Evolutionary conservation across 805 yeast genomes (phyloP), one percentile per base, ranked within the genome.

Genomic region (Kodamaea nitidulidarum): DNA sequence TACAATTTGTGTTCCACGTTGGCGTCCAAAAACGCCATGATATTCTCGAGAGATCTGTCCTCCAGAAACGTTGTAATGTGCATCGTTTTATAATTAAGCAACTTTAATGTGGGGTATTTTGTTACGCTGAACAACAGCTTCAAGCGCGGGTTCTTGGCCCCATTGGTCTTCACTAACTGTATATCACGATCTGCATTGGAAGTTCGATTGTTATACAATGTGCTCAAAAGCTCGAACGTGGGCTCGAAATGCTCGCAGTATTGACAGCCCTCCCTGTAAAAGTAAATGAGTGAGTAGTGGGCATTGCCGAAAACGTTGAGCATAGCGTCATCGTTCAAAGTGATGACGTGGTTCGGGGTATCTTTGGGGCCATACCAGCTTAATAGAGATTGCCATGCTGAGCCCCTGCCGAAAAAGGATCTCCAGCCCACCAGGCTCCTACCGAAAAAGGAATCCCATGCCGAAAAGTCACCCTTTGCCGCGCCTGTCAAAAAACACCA

Each of bases 51-150:
- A 14, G 47, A 47, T 25, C 65, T 40, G n/a, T 45, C 39, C 2
- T 32, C 33, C 21, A 63, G 67, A 1, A 61, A 78, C 1, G 60
- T 54, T 0, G 58, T 63, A 4, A 73, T 60, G 39, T 61, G 57
- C 35, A 64, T 67, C 1, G 75, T 72, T 29, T 60, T 58, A 35
- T 61, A 60, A 24, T 70, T 56, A 43, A 74, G 70, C 24, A 79
- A 49, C 46, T 70, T 67, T 36, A 80, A 41, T 1, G 72, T 61
- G 1, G 86, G 86, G 50, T 63, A 80, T 14, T 64, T 66, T 8
- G 47, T 43, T 3, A 79, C 59, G 11, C 51, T 48, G 42, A 76
- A 75, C 35, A 67, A 52, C 24, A 48, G 49, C 27, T 69, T 56
- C 5, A 75, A 54, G 12, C 65, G 51, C 26, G 50, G 54, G 45